These are phyloP conservation scores for Penicillium expansum DNA, from an alignment of 2,329 filamentous ascomycete species.

Conservation along the genomic window DNA sequence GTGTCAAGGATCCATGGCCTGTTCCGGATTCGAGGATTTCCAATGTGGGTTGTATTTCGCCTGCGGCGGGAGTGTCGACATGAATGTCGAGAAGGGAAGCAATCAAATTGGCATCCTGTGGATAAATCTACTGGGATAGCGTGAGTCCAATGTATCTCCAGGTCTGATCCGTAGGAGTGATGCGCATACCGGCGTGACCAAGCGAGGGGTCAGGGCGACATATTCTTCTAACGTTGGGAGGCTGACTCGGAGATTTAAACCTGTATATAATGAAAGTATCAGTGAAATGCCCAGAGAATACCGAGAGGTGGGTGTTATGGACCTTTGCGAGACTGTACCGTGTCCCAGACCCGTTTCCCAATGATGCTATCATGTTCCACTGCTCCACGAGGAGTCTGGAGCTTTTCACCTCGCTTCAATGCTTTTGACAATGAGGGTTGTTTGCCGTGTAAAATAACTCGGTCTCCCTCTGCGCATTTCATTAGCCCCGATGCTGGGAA, in stretches of 20 bases:
- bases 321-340: constrained; percentile 56
- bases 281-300: not conserved
- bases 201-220: constrained; percentile 62
- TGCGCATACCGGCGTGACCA: constrained; percentile 69
- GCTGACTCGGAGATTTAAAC: constrained; percentile 52
- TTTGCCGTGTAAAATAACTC: constrained; percentile 41
- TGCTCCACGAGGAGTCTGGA: constrained; percentile 35
- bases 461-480: constrained; percentile 43
- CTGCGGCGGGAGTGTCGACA: constrained; percentile 44
- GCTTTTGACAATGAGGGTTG: constrained; percentile 43
- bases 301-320: constrained; percentile 3
- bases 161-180: not conserved
- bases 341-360: constrained; percentile 59
- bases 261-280: constrained; percentile 23
- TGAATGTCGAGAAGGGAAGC: constrained; percentile 75
- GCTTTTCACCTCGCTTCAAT: constrained; percentile 38
- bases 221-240: constrained; percentile 72
- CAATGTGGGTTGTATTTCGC: constrained; percentile 47
- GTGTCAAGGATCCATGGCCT: constrained; percentile 75
- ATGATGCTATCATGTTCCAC: constrained; percentile 59
- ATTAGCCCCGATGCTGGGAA: constrained; percentile 8
- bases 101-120: constrained; percentile 71
- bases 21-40: constrained; percentile 83
- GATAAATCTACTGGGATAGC: constrained; percentile 59
- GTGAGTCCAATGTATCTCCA: constrained; percentile 12